Evolutionary conservation across 176 grass and related monocot species (phyloP).

Genomic region (Cenchrus americanus): DNA sequence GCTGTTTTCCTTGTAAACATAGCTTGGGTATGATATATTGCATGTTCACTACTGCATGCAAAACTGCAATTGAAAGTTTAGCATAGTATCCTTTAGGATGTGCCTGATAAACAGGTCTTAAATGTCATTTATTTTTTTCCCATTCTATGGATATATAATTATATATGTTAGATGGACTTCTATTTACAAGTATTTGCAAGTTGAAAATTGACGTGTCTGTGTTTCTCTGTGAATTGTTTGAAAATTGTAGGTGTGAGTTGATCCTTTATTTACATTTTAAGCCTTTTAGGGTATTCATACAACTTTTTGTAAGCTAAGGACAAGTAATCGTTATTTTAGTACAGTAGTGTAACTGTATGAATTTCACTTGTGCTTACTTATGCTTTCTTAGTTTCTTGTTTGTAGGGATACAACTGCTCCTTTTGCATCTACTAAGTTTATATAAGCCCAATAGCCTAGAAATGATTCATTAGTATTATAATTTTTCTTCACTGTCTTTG

Average conservation of each 20-base stretch:
- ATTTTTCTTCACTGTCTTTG: background rate
- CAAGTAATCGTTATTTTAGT: background rate
- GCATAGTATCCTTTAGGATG: background rate
- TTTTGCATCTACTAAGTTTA: background rate
- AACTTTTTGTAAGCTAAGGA: background rate
- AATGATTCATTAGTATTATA: conserved; percentile 9
- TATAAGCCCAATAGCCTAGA: background rate
- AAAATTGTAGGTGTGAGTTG: background rate
- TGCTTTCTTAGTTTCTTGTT: conserved; percentile 27
- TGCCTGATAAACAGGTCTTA: background rate
- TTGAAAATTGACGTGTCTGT: background rate
- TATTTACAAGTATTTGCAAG: background rate
- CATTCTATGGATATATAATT: background rate
- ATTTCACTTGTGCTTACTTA: background rate
- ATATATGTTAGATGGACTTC: background rate
- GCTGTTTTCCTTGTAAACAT: background rate
- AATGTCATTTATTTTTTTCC: background rate
- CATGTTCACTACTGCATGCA: background rate
- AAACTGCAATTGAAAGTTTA: background rate
- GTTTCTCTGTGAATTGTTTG: conserved; percentile 15
- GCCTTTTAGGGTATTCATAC: conserved; percentile 13
- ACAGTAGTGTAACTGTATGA: background rate
- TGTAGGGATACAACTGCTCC: background rate
- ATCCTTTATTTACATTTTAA: conserved; percentile 6
- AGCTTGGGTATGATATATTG: background rate